These are phyloP conservation scores for Craterostigma plantagineum DNA, from an alignment of 257 asterid species.

Conservation along the genomic window DNA sequence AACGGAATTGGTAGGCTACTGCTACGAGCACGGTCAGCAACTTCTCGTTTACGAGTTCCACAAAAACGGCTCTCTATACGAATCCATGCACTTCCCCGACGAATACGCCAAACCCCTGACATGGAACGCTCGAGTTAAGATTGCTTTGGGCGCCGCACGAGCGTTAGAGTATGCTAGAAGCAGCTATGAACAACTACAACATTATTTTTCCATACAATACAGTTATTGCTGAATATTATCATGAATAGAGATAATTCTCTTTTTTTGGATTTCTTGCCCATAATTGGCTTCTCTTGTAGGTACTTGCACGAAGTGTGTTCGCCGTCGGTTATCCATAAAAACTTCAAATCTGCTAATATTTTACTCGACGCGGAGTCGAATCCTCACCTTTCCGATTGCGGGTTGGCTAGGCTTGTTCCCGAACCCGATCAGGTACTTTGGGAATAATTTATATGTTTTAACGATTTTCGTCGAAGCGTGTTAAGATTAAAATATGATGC, in stretches of 20 bases:
- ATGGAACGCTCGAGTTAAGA: conserved; percentile 48
- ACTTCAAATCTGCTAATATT: conserved; percentile 38
- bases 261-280: no score
- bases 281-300: conserved; percentile 11
- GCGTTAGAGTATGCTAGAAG: conserved; percentile 52
- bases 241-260: no score
- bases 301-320: conserved; percentile 47
- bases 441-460: no score
- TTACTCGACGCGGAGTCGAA: conserved; percentile 36
- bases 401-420: conserved; percentile 15
- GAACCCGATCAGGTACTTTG: conserved; percentile 9
- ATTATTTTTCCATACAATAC: not conserved
- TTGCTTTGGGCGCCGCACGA: conserved; percentile 37
- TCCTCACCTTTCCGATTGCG: conserved; percentile 44
- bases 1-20: conserved; percentile 33
- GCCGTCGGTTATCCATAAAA: conserved; percentile 31
- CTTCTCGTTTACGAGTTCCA: conserved; percentile 27
- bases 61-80: conserved; percentile 47
- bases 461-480: no score
- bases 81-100: conserved; percentile 40
- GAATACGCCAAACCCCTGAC: conserved; percentile 47
- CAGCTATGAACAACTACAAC: not conserved
- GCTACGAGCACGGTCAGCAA: conserved; percentile 39
- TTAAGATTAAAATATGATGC: conserved; percentile 20
- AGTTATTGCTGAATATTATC: not conserved